These are phyloP conservation scores for Pleurotus pulmonarius DNA, from an alignment of 768 basidiomycete species.

Conservation along the genomic window DNA sequence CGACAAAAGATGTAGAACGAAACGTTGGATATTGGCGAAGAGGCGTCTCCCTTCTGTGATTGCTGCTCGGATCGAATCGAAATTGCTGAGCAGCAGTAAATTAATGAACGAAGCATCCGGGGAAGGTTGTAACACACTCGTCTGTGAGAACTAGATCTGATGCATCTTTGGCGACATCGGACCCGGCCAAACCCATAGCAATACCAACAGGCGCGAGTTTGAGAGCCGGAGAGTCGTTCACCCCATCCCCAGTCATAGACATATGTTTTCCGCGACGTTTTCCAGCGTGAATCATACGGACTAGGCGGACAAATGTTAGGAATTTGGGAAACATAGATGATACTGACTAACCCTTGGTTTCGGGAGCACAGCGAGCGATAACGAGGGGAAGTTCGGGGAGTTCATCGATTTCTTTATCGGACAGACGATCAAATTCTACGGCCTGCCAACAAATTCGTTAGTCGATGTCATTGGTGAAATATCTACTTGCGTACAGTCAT, in stretches of 20 bases:
- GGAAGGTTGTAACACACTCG: slow-evolving; percentile 69
- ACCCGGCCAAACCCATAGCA: slow-evolving; percentile 23
- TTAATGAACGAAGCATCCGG: slow-evolving; percentile 24
- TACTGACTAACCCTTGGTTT: slow-evolving; percentile 36
- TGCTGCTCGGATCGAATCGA: slow-evolving; percentile 55
- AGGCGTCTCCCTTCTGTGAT: slow-evolving; percentile 53
- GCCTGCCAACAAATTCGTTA: slow-evolving; percentile 16
- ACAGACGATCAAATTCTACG: slow-evolving; percentile 49
- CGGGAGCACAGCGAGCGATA: slow-evolving; percentile 54
- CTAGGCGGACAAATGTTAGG: slow-evolving; percentile 13
- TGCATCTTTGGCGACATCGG: slow-evolving; percentile 32
- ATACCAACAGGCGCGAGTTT: slow-evolving; percentile 13
- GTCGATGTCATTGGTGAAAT: background rate
- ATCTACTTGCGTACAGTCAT: slow-evolving; percentile 25
- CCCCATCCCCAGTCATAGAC: slow-evolving; percentile 57
- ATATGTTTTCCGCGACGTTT: slow-evolving; percentile 49
- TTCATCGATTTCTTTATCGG: slow-evolving; percentile 45
- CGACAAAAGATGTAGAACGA: slow-evolving; percentile 50
- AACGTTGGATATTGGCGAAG: slow-evolving; percentile 54
- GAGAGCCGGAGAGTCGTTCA: slow-evolving; percentile 53
- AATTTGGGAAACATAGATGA: background rate
- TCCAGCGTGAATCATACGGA: slow-evolving; percentile 55
- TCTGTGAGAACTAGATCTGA: slow-evolving; percentile 72
- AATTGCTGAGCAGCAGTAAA: slow-evolving; percentile 31
- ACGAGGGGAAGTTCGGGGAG: slow-evolving; percentile 52